Base-by-base conservation (phyloP, 2,329 filamentous ascomycete species). In the Orbilia quercus region DNA sequence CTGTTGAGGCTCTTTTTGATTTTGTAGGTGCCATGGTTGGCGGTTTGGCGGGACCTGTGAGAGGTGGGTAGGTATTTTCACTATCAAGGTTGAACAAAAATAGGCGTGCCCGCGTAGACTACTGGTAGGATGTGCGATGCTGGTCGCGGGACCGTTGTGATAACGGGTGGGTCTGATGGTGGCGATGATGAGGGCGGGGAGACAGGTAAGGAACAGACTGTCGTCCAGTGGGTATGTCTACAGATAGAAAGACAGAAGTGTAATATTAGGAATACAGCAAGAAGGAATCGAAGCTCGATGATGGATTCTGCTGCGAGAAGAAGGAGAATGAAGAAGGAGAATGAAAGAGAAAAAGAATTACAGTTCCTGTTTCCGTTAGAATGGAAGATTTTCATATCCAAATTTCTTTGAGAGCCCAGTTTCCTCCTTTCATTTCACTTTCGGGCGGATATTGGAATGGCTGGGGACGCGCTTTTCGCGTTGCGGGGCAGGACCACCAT, bases 361-460 rank as follows among this genome's bases (percentile, higher is more conserved):
- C 50, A 66, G 51, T 66, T 48, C 62, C 51, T 36, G 12, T 57
- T 66, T 57, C 50, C 51, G 50, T 58, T 57, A 66, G 51, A 34
- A 50, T 40, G 34, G 38, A 51, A 63, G 18, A 45, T 45, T 73
- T 48, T 65, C 47, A 53, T 50, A 53, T 48, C 22, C 50, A 38
- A 22, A 45, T 45, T 47, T 38, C 48, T 64, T 55, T 53, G 58
- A 58, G 47, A 53, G 40, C 36, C 28, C n/a, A 22, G 9, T 31
- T 20, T 11, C 18, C 50, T 55, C 42, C 51, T 66, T 58, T 58
- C 51, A 31, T 42, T 60, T 42, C 22, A 16, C 7, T 22, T 31
- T 20, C n/a, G n/a, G n/a, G 28, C 28, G 28, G 28, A 60, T 73
- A 73, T 66, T 66, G 45, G 60, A 73, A 73, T 73, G 69, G 69